A percentile compares a stretch with the other conserved stretches of the same genome.
Conservation (phyloP, 495 filamentous ascomycete genomes). For the Neurospora terricola region DNA sequence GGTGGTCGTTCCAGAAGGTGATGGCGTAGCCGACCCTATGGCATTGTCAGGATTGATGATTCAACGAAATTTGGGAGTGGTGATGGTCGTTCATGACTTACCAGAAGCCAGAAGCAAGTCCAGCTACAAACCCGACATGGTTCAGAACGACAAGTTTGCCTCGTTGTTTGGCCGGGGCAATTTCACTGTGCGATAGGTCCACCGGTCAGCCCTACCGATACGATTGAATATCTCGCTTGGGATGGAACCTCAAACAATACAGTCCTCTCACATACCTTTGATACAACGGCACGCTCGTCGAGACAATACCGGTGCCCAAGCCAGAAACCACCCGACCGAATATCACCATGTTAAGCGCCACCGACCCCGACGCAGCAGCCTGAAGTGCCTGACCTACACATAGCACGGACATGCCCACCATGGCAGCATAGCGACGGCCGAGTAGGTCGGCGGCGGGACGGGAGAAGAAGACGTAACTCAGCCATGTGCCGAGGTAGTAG, state of each 20-base stretch:
- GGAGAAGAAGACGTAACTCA: conserved; percentile 44
- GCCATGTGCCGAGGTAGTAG: conserved; percentile 48
- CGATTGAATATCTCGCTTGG: background rate
- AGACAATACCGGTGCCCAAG: conserved; percentile 41
- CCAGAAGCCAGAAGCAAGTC: conserved; percentile 44
- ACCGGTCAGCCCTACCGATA: background rate
- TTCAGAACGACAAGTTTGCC: conserved; percentile 48
- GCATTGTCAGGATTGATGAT: background rate
- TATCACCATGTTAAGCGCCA: conserved; percentile 42
- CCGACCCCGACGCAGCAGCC: conserved; percentile 27
- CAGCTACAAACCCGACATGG: conserved; percentile 46
- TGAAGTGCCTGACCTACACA: conserved; percentile 39
- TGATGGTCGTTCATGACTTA: conserved; percentile 10
- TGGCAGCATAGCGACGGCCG: conserved; percentile 41
- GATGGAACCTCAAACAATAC: background rate
- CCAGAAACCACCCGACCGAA: conserved; percentile 42
- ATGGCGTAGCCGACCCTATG: conserved; percentile 35
- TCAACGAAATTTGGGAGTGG: background rate
- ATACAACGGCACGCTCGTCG: conserved; percentile 46
- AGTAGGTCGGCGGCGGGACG: conserved; percentile 36
- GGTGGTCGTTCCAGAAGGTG: conserved; percentile 28
- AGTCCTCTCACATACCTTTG: conserved; percentile 30
- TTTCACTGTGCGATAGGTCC: conserved; percentile 27
- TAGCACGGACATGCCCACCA: conserved; percentile 33
- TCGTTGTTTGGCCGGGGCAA: conserved; percentile 40